Evolutionary conservation across 108 stramenopile genomes (phyloP).

Genomic region (Pelagomonas calceolata): DNA sequence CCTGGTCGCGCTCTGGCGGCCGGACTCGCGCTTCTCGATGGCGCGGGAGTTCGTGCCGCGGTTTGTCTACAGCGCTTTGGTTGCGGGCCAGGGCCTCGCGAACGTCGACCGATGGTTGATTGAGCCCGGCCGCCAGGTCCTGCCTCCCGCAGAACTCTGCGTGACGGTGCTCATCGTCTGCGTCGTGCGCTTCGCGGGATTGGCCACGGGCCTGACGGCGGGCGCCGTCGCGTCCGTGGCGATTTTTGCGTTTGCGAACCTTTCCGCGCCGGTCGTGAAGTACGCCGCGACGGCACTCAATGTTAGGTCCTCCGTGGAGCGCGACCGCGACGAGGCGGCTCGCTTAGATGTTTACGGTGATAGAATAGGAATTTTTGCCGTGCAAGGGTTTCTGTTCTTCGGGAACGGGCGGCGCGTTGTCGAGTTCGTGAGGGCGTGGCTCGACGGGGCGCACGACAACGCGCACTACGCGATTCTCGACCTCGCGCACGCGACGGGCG

Average conservation of each 20-base stretch:
- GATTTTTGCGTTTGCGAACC: neutral
- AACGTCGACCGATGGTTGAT: neutral
- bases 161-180: neutral
- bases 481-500: neutral
- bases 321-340: neutral
- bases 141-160: no score
- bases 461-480: neutral
- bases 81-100: neutral
- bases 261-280: neutral
- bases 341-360: neutral
- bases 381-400: neutral
- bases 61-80: neutral
- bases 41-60: neutral
- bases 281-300: neutral
- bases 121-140: neutral
- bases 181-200: neutral
- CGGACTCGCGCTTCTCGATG: neutral
- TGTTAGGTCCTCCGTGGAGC: neutral
- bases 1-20: neutral
- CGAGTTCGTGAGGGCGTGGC: neutral
- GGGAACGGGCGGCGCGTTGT: neutral
- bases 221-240: neutral
- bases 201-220: neutral
- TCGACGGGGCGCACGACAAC: neutral
- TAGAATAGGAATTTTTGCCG: neutral